Conservation (phyloP, 2,329 filamentous ascomycete genomes). For the Epichloe festucae region DNA sequence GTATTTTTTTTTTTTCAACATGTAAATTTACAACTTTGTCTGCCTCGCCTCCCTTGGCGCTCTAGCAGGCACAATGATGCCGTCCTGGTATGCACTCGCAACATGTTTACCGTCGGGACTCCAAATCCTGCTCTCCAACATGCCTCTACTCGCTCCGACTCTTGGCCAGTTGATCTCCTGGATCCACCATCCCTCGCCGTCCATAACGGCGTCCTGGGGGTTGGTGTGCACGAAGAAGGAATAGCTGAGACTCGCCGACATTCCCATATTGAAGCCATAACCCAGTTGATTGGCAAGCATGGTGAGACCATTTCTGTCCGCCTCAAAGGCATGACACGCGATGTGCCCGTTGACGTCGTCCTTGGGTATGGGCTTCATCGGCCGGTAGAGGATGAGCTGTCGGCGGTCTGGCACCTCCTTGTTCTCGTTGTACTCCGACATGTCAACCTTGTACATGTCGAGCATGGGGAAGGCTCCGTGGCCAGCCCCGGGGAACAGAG, state of each 20-base stretch:
- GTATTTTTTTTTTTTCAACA: too few relatives aligned
- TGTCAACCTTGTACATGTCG: conserved; percentile 43
- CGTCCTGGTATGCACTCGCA: conserved; percentile 42
- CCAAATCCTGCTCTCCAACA: conserved; percentile 39
- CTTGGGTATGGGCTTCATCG: conserved; percentile 28
- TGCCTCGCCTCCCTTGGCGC: conserved; percentile 10
- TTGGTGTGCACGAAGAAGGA: conserved; percentile 41
- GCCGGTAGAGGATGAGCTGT: conserved; percentile 37
- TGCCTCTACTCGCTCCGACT: conserved; percentile 30
- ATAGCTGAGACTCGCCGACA: conserved; percentile 35
- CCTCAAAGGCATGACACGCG: conserved; percentile 35
- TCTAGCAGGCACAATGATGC: conserved; percentile 23
- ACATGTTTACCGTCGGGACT: conserved; percentile 39
- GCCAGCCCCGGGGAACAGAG: conserved; percentile 22
- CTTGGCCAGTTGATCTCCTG: conserved; percentile 38
- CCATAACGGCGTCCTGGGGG: conserved; percentile 33
- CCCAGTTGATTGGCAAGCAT: conserved; percentile 37
- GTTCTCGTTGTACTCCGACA: conserved; percentile 30
- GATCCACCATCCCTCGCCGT: conserved; percentile 37
- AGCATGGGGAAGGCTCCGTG: conserved; percentile 35
- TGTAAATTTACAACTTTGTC: conserved; percentile 13
- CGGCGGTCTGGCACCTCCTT: conserved; percentile 30
- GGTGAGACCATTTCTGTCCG: conserved; percentile 40
- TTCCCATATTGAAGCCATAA: conserved; percentile 28
- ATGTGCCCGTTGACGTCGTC: conserved; percentile 32